A percentile compares a stretch with the other conserved stretches of the same genome.
Evolutionary conservation across 495 filamentous ascomycete genomes (phyloP).

Genomic region (Tuber umbilicatum): DNA sequence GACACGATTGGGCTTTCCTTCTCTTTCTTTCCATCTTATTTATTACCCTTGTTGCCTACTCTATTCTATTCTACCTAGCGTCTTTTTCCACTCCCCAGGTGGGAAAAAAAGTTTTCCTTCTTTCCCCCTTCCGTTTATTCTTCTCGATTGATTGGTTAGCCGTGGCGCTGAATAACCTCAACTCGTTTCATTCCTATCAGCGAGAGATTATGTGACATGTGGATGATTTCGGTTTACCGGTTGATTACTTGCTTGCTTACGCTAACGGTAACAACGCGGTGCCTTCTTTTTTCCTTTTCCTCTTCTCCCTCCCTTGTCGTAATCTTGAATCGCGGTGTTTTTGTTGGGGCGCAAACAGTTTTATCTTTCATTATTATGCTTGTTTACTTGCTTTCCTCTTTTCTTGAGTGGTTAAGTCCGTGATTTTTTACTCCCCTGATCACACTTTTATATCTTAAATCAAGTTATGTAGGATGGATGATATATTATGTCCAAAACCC

Average conservation of each 20-base stretch:
- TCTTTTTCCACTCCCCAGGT: constrained; percentile 3
- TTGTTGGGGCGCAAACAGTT: background rate
- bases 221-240: background rate
- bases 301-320: background rate
- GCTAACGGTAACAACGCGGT: background rate
- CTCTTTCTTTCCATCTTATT: background rate
- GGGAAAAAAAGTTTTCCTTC: background rate
- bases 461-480: background rate
- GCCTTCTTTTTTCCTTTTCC: background rate
- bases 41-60: background rate
- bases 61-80: background rate
- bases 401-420: background rate
- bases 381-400: background rate
- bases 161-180: background rate
- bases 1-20: background rate
- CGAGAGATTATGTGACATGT: background rate
- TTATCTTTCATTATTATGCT: background rate
- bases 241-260: background rate
- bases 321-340: constrained; percentile 4
- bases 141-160: background rate
- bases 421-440: background rate
- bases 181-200: background rate
- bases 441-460: background rate
- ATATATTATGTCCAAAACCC: background rate
- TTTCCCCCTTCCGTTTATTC: background rate